phyloP scores from a whole-genome alignment of 2,329 filamentous ascomycete genomes.

The Echinosphaeria canescens region DNA sequence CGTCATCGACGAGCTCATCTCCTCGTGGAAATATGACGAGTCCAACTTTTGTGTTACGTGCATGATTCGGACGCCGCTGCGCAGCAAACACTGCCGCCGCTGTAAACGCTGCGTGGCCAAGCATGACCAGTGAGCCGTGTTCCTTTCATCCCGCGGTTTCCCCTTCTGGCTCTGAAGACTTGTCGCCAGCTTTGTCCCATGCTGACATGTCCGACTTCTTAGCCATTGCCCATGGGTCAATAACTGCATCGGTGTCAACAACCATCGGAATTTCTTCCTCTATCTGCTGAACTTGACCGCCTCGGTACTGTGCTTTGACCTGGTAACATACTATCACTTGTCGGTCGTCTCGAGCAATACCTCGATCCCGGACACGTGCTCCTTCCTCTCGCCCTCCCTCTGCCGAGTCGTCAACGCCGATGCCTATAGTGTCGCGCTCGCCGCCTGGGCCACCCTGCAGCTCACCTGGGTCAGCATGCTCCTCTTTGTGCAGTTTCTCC shows the following conservation, averaged over 20 bases:
- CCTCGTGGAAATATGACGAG: slow-evolving; percentile 79
- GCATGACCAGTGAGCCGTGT: slow-evolving; percentile 67
- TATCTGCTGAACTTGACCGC: slow-evolving; percentile 64
- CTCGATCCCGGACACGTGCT: slow-evolving; percentile 37
- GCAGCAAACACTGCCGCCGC: slow-evolving; percentile 88
- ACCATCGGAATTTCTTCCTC: slow-evolving; percentile 85
- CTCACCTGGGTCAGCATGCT: slow-evolving; percentile 97
- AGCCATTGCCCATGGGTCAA: slow-evolving; percentile 97
- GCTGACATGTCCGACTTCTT: background rate
- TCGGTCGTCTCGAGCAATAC: slow-evolving; percentile 22
- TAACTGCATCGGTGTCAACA: slow-evolving; percentile 91
- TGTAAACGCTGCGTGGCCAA: slow-evolving; percentile 89
- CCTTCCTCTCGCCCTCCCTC: slow-evolving; percentile 49
- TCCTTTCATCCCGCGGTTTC: too few species aligned
- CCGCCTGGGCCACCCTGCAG: slow-evolving; percentile 64
- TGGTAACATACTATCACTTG: slow-evolving; percentile 52
- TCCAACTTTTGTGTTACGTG: slow-evolving; percentile 84
- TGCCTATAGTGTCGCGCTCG: slow-evolving; percentile 61
- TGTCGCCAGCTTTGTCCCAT: background rate
- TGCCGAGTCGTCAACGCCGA: slow-evolving; percentile 66
- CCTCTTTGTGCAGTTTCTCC: slow-evolving; percentile 77
- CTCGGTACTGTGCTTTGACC: slow-evolving; percentile 53
- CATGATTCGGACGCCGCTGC: slow-evolving; percentile 80
- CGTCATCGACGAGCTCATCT: slow-evolving; percentile 71
- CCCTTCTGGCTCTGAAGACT: background rate